Evolutionary conservation across 768 basidiomycete genomes (phyloP).

Genomic region (Calocybe cyanea): DNA sequence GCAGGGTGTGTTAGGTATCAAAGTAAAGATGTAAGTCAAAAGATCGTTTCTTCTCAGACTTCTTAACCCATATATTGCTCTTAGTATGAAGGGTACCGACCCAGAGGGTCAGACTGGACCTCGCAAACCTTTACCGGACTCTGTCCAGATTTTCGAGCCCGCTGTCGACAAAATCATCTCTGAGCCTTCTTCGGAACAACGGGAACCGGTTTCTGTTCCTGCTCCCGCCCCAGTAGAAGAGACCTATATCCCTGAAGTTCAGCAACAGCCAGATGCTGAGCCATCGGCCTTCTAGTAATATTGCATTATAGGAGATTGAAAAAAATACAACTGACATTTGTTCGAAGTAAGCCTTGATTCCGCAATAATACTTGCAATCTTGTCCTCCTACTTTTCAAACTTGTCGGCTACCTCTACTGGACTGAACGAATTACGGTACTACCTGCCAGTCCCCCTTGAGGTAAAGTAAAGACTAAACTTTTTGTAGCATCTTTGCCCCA

Average conservation of each 20-base stretch:
- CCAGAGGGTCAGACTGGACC: slow-evolving; percentile 89
- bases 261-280: slow-evolving; percentile 34
- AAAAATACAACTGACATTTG: too few relatives aligned
- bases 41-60: neutral
- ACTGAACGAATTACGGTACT: slow-evolving; percentile 36
- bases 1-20: slow-evolving; percentile 99
- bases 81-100: slow-evolving; percentile 95
- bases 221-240: slow-evolving; percentile 55
- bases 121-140: slow-evolving; percentile 91
- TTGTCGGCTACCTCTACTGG: neutral
- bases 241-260: slow-evolving; percentile 34
- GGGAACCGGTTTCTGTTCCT: slow-evolving; percentile 55
- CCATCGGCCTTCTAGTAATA: slow-evolving; percentile 58
- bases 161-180: slow-evolving; percentile 87
- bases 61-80: slow-evolving; percentile 8
- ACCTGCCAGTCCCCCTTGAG: slow-evolving; percentile 45
- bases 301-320: too few relatives aligned
- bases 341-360: too few relatives aligned
- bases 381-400: too few relatives aligned
- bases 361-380: too few relatives aligned
- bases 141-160: slow-evolving; percentile 85
- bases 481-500: slow-evolving; percentile 23
- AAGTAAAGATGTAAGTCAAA: slow-evolving; percentile 88
- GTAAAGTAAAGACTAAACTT: slow-evolving; percentile 36
- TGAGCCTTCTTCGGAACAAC: slow-evolving; percentile 88